phyloP scores from a whole-genome alignment of 495 filamentous ascomycete species.

The Penicillium maclennaniae region DNA sequence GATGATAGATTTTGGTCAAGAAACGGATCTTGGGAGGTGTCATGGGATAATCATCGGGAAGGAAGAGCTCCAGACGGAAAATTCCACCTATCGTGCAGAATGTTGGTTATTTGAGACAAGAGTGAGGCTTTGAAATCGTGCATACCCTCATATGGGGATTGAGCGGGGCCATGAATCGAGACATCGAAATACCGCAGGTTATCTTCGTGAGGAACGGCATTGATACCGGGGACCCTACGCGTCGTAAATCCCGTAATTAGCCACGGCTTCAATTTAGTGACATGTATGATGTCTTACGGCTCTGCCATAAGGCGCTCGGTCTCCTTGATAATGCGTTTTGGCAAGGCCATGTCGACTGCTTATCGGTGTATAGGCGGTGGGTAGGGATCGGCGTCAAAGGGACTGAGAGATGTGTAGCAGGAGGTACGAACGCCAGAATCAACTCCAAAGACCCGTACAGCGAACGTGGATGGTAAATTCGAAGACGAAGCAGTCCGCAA shows the following conservation, averaged over 20 bases:
- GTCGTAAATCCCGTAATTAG: constrained; percentile 3
- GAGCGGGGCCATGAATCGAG: constrained; percentile 87
- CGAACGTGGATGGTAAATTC: not conserved
- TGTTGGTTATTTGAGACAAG: constrained; percentile 17
- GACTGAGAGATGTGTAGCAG: not conserved
- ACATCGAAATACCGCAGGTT: constrained; percentile 99
- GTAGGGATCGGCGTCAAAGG: not conserved
- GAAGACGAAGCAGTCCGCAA: not conserved
- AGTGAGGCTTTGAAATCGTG: not conserved
- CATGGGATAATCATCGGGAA: constrained; percentile 99
- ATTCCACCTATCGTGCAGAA: constrained; percentile 62
- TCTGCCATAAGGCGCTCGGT: constrained; percentile 96
- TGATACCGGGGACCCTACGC: constrained; percentile 87
- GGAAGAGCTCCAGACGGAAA: constrained; percentile 96
- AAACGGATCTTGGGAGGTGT: constrained; percentile 97
- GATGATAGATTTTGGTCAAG: constrained; percentile 98
- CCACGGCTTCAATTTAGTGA: not conserved
- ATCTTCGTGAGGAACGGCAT: constrained; percentile 95
- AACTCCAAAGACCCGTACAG: not conserved
- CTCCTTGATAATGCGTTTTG: constrained; percentile 97
- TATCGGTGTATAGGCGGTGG: constrained; percentile 9
- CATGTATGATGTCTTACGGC: constrained; percentile 60
- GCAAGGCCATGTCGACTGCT: constrained; percentile 60
- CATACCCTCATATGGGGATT: constrained; percentile 88
- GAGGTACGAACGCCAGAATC: not conserved